Evolutionary conservation across 2,329 filamentous ascomycete species (phyloP).

Genomic region (Mycogone perniciosa): DNA sequence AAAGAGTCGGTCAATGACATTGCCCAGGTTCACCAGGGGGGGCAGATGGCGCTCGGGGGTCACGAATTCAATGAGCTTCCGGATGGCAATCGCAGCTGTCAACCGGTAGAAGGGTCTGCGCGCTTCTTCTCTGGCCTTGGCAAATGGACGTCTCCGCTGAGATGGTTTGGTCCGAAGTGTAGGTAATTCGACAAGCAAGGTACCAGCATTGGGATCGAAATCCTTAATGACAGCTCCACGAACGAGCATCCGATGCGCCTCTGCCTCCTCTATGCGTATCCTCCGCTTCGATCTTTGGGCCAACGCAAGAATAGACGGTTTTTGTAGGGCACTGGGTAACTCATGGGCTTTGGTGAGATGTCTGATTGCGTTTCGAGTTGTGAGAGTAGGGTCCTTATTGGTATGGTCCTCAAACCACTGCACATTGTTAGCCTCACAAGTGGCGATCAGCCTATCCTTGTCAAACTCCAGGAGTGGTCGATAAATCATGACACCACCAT

Average conservation of each 20-base stretch:
- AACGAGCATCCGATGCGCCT: conserved; percentile 50
- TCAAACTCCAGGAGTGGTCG: conserved; percentile 64
- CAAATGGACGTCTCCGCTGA: conserved; percentile 16
- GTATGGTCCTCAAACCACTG: conserved; percentile 81
- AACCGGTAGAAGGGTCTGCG: conserved; percentile 32
- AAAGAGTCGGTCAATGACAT: conserved; percentile 42
- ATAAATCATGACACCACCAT: conserved; percentile 59
- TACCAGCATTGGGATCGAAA: conserved; percentile 43
- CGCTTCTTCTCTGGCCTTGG: conserved; percentile 18
- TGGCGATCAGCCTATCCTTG: conserved; percentile 68
- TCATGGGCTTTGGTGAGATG: conserved; percentile 51
- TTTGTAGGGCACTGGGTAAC: conserved; percentile 65
- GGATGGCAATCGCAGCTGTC: conserved; percentile 41
- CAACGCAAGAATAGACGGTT: conserved; percentile 56
- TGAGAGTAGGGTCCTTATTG: conserved; percentile 71
- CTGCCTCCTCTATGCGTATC: conserved; percentile 38
- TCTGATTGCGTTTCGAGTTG: conserved; percentile 74
- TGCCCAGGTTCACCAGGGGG: conserved; percentile 38
- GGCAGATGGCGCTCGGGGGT: conserved; percentile 42
- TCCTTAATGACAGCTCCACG: conserved; percentile 39
- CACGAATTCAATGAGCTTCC: conserved; percentile 43
- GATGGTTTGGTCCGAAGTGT: conserved; percentile 16
- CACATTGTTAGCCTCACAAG: conserved; percentile 62
- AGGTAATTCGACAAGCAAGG: conserved; percentile 41
- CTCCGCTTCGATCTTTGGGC: conserved; percentile 45